Percentiles rank a stretch among this genome's conserved stretches.
Evolutionary conservation across 257 asterid genomes (phyloP).

Genomic region (Solanum pinnatisectum): DNA sequence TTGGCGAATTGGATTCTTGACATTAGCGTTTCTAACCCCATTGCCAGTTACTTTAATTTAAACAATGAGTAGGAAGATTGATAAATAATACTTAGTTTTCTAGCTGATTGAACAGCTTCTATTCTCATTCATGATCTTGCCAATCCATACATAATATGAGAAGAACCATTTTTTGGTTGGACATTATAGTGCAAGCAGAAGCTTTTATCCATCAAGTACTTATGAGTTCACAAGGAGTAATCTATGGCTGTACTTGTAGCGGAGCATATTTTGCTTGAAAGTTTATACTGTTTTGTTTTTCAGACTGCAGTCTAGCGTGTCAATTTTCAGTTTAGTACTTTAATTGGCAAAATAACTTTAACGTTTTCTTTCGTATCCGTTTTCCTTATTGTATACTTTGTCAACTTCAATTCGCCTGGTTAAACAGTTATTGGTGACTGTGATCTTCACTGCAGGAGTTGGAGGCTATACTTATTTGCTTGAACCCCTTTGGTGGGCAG

Average conservation of each 20-base stretch:
- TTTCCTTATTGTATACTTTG: background rate
- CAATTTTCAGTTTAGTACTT: background rate
- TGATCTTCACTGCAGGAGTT: constrained; percentile 35
- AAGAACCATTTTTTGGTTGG: background rate
- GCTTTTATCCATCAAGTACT: background rate
- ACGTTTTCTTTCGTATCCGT: background rate
- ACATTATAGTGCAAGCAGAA: background rate
- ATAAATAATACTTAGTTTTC: background rate
- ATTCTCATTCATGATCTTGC: background rate
- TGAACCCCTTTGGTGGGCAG: constrained; percentile 96
- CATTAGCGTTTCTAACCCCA: background rate
- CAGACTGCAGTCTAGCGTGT: background rate
- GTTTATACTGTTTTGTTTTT: background rate
- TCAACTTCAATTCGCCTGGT: background rate
- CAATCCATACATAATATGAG: background rate
- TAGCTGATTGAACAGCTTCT: background rate
- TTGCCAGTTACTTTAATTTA: background rate
- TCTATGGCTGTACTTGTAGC: background rate
- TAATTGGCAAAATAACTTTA: background rate
- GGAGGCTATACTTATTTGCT: constrained; percentile 81
- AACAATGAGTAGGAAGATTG: background rate
- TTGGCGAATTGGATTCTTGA: background rate
- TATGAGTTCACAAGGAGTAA: background rate
- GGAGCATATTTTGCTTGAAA: background rate
- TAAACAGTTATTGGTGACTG: background rate